Evolutionary conservation across 495 filamentous ascomycete genomes (phyloP).

Genomic region (Opeltia flavorubescens): DNA sequence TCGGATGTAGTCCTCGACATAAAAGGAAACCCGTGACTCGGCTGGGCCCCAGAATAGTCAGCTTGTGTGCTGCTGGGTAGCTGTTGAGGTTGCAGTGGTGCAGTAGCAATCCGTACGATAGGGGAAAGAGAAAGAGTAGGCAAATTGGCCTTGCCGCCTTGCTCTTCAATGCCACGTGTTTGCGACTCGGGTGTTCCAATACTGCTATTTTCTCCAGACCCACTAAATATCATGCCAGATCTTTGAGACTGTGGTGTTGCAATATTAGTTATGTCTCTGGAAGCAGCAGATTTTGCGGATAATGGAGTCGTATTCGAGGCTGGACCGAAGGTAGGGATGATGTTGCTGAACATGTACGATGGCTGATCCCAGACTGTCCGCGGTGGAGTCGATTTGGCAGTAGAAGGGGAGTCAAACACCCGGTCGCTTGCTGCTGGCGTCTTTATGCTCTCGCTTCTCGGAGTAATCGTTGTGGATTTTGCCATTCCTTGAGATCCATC

Average conservation of each 20-base stretch:
- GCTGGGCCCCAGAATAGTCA: background rate
- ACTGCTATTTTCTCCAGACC: background rate
- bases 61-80: background rate
- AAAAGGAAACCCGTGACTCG: no score
- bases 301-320: constrained; percentile 13
- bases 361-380: constrained; percentile 18
- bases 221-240: background rate
- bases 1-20: no score
- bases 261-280: constrained; percentile 3
- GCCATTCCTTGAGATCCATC: constrained; percentile 4
- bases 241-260: constrained; percentile 1
- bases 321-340: constrained; percentile 15
- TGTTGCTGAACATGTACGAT: constrained; percentile 11
- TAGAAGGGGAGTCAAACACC: constrained; percentile 7
- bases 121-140: constrained; percentile 23
- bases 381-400: constrained; percentile 9
- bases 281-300: constrained; percentile 11
- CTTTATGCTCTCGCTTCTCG: constrained; percentile 3
- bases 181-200: background rate
- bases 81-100: constrained; percentile 15
- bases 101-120: constrained; percentile 28
- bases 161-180: background rate
- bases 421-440: constrained; percentile 1
- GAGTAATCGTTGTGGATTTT: constrained; percentile 4
- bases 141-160: background rate